Base-by-base conservation (phyloP, 2,329 filamentous ascomycete genomes). In the Aspergillus intermedius region DNA sequence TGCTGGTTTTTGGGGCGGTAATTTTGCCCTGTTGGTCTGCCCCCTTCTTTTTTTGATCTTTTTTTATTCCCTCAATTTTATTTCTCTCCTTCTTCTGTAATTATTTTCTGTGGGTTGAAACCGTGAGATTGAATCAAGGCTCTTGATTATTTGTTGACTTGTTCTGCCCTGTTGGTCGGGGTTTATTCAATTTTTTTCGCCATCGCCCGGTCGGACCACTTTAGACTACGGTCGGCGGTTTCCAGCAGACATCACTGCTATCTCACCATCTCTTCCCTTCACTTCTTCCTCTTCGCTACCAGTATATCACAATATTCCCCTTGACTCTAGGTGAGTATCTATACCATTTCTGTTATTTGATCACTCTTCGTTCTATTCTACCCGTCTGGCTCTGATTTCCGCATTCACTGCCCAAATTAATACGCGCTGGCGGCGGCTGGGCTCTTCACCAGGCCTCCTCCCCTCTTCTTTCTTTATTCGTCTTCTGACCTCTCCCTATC, bases 161-260 rank as follows among this genome's bases (percentile, higher is more conserved):
- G 47, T 25, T 35, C 42, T 47, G 37, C 10, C 39, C 46, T 39
- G 35, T 45, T 42, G 21, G 32, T 13, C 13, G 32, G n/a, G 32
- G 12, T 35, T 34, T 17, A 35, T 35, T 35, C 15, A 35, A 35
- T 35, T n/a, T 19, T 22, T 22, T 13, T 17, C 19, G 13, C 40
- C 5, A 19, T 17, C 19, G 7, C 40, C n/a, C 40, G 40, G 40
- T 42, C 40, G 40, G 35, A 19, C 23, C 17, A 22, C 40, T 42
- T 40, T 30, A 30, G 3, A 30, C 25, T 30, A 30, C 25, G 25
- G 25, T 30, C 25, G 35, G n/a, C 35, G 35, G 40, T 42, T 42
- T 42, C 22, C 45, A 44, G 48, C 54, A 55, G 54, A 58, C 57
- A 58, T 60, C 54, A 57, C 57, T 47, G 47, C 53, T 52, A 56